Conservation (phyloP, 2,329 filamentous ascomycete species). For the Calonectria fujianensis region DNA sequence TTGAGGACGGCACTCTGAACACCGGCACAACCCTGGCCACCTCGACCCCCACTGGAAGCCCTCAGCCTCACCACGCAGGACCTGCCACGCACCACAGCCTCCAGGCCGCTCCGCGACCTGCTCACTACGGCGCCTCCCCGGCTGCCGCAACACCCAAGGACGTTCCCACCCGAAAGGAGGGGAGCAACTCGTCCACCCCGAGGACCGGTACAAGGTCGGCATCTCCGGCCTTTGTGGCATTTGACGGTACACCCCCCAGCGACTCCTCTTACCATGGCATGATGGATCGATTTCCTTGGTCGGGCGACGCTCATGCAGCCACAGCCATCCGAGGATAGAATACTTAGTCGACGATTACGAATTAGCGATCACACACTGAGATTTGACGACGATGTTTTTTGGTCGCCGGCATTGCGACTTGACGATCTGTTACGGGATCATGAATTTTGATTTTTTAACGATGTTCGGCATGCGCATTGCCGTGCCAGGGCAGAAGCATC, state of each 20-base stretch:
- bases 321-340: conserved; percentile 68
- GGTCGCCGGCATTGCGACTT: conserved; percentile 1
- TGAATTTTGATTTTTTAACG: conserved; percentile 30
- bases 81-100: conserved; percentile 67
- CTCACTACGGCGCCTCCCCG: conserved; percentile 46
- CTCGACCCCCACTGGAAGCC: conserved; percentile 43
- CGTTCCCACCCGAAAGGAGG: conserved; percentile 48
- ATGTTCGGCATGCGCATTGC: conserved; percentile 16
- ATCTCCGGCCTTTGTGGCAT: conserved; percentile 67
- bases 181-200: conserved; percentile 55
- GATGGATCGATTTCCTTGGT: conserved; percentile 68
- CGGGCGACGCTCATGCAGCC: conserved; percentile 68
- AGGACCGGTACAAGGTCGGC: conserved; percentile 63
- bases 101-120: conserved; percentile 47
- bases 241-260: conserved; percentile 68
- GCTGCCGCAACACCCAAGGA: conserved; percentile 53
- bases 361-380: conserved; percentile 40
- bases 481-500: conserved; percentile 14
- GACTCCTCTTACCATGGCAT: conserved; percentile 62
- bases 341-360: conserved; percentile 44
- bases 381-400: conserved; percentile 26
- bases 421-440: conserved; percentile 26
- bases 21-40: conserved; percentile 54
- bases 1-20: conserved; percentile 69
- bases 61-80: conserved; percentile 57